These are phyloP conservation scores for Hyaloscypha bicolor DNA, from an alignment of 495 filamentous ascomycete species.

Conservation along the genomic window DNA sequence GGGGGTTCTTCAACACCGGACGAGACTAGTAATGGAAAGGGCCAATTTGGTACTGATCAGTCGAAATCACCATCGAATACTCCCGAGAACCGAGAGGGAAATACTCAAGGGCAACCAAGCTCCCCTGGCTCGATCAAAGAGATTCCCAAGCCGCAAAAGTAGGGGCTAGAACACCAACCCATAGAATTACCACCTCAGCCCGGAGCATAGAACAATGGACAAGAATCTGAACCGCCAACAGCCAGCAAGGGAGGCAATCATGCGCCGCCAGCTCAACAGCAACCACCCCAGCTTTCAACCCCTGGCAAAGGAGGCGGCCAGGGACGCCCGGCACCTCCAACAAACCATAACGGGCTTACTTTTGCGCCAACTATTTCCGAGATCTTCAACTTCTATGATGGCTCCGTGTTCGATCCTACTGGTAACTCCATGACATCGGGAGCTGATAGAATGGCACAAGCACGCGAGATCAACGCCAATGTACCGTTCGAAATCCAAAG, in stretches of 20 bases:
- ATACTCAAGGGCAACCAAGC: too few species aligned
- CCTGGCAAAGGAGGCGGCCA: not conserved
- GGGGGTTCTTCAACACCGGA: too few species aligned
- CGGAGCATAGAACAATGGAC: too few species aligned
- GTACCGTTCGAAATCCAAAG: not conserved
- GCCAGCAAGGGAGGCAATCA: not conserved
- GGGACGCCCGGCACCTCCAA: not conserved
- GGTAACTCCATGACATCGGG: not conserved
- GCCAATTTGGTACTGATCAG: too few species aligned
- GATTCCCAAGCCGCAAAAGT: too few species aligned
- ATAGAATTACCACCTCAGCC: too few species aligned
- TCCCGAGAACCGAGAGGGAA: too few species aligned
- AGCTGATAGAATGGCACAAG: slow-evolving; percentile 2
- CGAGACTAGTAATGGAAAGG: too few species aligned
- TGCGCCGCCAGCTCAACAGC: not conserved
- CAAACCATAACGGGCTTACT: not conserved
- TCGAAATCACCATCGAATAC: too few species aligned
- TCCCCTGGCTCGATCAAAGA: too few species aligned
- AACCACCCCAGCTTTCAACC: not conserved
- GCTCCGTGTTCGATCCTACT: not conserved
- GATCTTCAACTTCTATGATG: slow-evolving; percentile 14
- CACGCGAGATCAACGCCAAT: slow-evolving; percentile 5
- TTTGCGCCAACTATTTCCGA: not conserved
- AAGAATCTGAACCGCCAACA: not conserved
- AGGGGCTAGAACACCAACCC: too few species aligned